phyloP scores from a whole-genome alignment of 768 basidiomycete genomes.

The Rhodosporidiobolus sp. region DNA sequence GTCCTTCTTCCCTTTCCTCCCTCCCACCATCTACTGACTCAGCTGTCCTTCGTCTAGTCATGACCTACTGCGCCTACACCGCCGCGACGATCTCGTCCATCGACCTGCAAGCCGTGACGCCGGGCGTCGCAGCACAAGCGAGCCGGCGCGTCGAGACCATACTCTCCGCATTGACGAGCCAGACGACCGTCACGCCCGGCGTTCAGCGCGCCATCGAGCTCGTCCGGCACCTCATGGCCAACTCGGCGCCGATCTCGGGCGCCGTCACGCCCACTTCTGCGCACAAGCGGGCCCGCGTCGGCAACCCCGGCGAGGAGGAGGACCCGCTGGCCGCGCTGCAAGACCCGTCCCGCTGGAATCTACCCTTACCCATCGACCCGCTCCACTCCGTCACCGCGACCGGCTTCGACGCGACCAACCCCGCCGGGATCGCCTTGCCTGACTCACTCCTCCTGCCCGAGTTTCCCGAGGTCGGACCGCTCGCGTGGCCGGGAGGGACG shows the following conservation, averaged over 20 bases:
- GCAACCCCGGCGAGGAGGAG: too few relatives aligned
- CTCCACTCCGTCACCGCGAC: too few relatives aligned
- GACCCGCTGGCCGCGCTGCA: too few relatives aligned
- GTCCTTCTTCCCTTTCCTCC: too few relatives aligned
- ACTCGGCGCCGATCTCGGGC: neutral
- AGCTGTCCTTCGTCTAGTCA: neutral
- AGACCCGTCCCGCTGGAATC: too few relatives aligned
- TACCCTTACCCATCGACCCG: too few relatives aligned
- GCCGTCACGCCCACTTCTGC: neutral
- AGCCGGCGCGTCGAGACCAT: neutral
- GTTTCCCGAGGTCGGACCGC: neutral
- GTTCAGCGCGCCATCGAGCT: neutral
- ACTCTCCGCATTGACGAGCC: neutral
- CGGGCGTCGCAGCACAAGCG: neutral
- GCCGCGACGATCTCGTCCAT: neutral
- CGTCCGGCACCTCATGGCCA: slow-evolving; percentile 1
- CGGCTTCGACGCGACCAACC: too few relatives aligned
- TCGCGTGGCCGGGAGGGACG: neutral
- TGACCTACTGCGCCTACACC: neutral
- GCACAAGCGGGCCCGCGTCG: neutral
- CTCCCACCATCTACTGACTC: too few relatives aligned
- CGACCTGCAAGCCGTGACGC: neutral
- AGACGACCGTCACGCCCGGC: neutral
- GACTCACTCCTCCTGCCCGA: neutral
- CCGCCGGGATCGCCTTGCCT: too few relatives aligned